Conservation (phyloP, 148 eudicot species). For the Nepenthes gracilis region DNA sequence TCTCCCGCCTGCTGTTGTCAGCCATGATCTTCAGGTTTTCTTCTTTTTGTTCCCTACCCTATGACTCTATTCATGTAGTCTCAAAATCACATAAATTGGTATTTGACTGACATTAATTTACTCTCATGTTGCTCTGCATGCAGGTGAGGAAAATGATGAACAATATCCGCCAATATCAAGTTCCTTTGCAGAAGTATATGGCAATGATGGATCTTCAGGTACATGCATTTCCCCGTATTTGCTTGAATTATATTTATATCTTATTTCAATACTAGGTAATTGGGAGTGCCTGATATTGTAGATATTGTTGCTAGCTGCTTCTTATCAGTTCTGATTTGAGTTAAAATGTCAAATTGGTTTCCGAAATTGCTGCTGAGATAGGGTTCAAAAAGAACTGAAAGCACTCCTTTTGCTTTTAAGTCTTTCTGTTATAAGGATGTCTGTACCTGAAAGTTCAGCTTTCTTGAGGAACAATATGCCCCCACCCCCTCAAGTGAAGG, state of each 20-base stretch:
- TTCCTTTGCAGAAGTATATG: constrained; percentile 85
- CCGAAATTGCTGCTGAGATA: background rate
- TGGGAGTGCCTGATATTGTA: background rate
- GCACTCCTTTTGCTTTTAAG: too few relatives aligned
- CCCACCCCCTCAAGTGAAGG: too few relatives aligned
- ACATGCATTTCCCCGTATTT: background rate
- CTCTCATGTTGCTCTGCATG: constrained; percentile 1
- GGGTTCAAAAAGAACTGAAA: background rate
- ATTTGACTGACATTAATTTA: background rate
- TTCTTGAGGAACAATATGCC: too few relatives aligned
- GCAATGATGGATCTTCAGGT: constrained; percentile 99
- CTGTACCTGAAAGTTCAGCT: too few relatives aligned
- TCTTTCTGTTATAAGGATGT: too few relatives aligned
- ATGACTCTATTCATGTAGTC: too few relatives aligned
- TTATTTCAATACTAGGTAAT: background rate
- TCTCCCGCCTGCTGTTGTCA: constrained; percentile 75
- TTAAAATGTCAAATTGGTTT: too few relatives aligned
- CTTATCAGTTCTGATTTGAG: too few relatives aligned
- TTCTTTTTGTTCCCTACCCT: background rate
- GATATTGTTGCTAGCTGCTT: background rate
- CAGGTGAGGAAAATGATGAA: constrained; percentile 90
- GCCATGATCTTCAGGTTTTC: constrained; percentile 73
- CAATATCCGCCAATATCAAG: constrained; percentile 81
- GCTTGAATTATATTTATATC: background rate
- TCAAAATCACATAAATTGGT: background rate